Evolutionary conservation across 768 basidiomycete species (phyloP), one percentile per base, ranked within the genome.

Genomic region (Lepiota venenata): DNA sequence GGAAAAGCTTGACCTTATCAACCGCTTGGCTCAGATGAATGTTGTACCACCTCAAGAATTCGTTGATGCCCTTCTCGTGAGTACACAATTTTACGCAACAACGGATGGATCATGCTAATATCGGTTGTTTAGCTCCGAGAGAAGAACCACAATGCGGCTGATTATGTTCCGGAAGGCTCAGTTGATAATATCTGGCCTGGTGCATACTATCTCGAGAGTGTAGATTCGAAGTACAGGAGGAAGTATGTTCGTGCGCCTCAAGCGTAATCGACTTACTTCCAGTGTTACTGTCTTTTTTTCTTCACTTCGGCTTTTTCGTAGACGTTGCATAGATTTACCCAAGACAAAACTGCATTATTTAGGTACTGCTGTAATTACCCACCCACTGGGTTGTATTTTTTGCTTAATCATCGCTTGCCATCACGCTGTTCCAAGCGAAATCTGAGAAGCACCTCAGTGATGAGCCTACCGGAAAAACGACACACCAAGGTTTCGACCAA

Each of bases 181-280:
- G 70, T 94, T 55, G 90, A 94, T 57, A 88, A 97, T 80, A 88
- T 99, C 69, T 94, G 92, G 90, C 87, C 90, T 3, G 94, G 94
- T 42, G 77, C 88, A 16, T 98, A 88, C 77, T 98, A 98, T 80
- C 88, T 99, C 60, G 86, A 87, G 58, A 81, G 78, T 66, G 87
- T 96, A 63, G 97, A 98, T 73, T 74, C 78, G 63, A 94, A 94
- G 73, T 94, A 87, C 83, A 79, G 97, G 63, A 82, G 97, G 67
- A 93, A 88, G 70, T 99, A 99, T 72, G 71, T 77, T 56, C 70
- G 74, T 39, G 75, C 78, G 21, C 76, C 77, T 29, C 36, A 70
- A 16, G 74, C 70, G 56, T 75, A 60, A 71, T 47, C 42, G 44
- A 63, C 59, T 58, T 47, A 51, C 45, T 20, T 29, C n/a, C 38